These are phyloP conservation scores for Cucurbita pepo DNA, from an alignment of 306 rosid genomes.

Conservation along the genomic window DNA sequence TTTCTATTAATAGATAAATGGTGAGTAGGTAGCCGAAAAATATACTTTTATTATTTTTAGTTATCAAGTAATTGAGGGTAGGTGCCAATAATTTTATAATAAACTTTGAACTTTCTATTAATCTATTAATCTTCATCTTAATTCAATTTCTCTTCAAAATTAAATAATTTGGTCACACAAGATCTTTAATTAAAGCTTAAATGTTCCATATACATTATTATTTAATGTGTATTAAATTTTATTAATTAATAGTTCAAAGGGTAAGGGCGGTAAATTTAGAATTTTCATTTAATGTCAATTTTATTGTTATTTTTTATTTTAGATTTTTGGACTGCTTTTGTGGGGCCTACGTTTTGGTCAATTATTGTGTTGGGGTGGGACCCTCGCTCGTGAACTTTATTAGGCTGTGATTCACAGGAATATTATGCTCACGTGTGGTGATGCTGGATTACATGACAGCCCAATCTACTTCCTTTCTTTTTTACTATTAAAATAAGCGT, in stretches of 20 bases:
- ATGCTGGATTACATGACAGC: background rate
- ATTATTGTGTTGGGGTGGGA: background rate
- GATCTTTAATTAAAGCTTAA: background rate
- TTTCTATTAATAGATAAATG: background rate
- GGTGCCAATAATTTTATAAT: background rate
- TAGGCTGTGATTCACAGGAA: slow-evolving; percentile 3
- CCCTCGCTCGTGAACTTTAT: slow-evolving; percentile 1
- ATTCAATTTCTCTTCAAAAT: background rate
- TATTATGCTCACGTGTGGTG: slow-evolving; percentile 4
- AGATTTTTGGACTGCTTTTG: background rate
- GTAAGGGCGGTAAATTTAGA: too few species aligned
- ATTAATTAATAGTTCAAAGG: too few species aligned
- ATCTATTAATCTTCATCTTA: background rate
- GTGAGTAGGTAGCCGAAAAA: background rate
- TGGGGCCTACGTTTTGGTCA: background rate
- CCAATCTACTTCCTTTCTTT: background rate
- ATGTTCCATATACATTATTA: background rate
- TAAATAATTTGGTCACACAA: background rate
- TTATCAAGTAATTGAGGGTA: too few species aligned
- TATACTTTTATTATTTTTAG: background rate
- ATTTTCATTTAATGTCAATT: background rate
- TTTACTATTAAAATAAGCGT: background rate
- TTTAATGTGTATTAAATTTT: too few species aligned
- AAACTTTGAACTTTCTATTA: background rate
- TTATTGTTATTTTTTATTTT: background rate